These are phyloP conservation scores for Lasiosphaeris hirsuta DNA, from an alignment of 495 filamentous ascomycete species.

Conservation along the genomic window DNA sequence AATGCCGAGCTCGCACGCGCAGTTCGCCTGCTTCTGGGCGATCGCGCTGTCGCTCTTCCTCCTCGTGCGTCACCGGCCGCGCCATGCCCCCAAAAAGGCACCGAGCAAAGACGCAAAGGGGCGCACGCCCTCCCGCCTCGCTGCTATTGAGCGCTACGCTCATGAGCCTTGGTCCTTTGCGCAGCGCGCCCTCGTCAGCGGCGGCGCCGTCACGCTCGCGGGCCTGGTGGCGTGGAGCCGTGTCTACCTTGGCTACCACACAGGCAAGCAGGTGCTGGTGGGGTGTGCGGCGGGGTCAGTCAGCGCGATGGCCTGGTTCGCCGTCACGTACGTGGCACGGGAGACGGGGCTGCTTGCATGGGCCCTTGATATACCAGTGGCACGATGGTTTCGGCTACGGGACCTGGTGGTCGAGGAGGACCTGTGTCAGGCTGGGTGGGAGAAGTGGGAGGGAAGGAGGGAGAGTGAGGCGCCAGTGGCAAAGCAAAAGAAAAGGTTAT, in stretches of 20 bases:
- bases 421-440: conserved; percentile 87
- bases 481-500: conserved; percentile 64
- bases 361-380: conserved; percentile 63
- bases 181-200: conserved; percentile 55
- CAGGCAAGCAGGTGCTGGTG: conserved; percentile 77
- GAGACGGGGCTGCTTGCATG: conserved; percentile 60
- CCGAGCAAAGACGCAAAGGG: not conserved
- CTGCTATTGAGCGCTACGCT: conserved; percentile 31
- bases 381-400: conserved; percentile 63
- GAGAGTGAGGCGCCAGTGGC: conserved; percentile 60
- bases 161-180: conserved; percentile 53
- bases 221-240: conserved; percentile 71
- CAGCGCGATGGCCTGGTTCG: conserved; percentile 78
- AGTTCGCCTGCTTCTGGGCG: conserved; percentile 89
- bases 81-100: not conserved
- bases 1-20: conserved; percentile 97
- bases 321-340: conserved; percentile 60
- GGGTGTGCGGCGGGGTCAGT: conserved; percentile 68
- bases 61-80: conserved; percentile 67
- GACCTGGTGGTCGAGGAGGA: conserved; percentile 91
- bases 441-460: conserved; percentile 65
- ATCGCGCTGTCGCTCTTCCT: conserved; percentile 79
- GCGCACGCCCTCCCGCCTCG: conserved; percentile 16
- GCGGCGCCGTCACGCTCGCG: conserved; percentile 57
- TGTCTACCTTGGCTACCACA: conserved; percentile 94